Base-by-base conservation (phyloP, 176 grass and related monocot genomes). In the Musa troglodytarum region DNA sequence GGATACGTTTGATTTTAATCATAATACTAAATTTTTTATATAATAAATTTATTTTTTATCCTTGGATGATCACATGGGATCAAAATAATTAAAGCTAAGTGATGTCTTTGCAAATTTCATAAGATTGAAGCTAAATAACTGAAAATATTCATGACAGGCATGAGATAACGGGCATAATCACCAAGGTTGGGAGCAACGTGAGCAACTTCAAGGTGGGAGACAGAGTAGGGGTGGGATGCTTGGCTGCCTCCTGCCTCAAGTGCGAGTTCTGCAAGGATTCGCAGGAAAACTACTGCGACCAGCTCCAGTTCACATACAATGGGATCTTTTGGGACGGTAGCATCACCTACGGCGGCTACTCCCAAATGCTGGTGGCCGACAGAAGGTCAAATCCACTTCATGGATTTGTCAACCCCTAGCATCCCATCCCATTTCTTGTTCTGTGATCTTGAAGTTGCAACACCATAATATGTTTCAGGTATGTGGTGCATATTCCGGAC, bases 291-390 rank as follows among this genome's bases (percentile, higher is more conserved):
- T 96, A 96, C 85, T 96, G 92, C 58, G 87, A 90, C 72, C 63
- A 88, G 65, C 59, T 96, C 16, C 26, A 83, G 50, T 87, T 96
- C 65, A 96, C 93, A 16, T 96, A 90, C 87, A 96, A 92, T 63
- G 81, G 89, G 74, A 66, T 96, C 64, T 92, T 85, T 79, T 88
- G 87, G 89, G 93, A 96, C 65, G 93, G 93, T 24, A 96, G 76
- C 65, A 73, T 92, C 76, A 92, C 93, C 10, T 96, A 96, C 77
- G 93, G 93, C 63, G 93, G 93, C 24, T 96, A 92, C 83, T 96
- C 93, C 2, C 52, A 68, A 22, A 83, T 86, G 87, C 20, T 92
- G 20, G 93, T 96, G 0, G 89, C 89, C 5, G 49, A 96, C 81
- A 83, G 86, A 49, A 61, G 93, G 59, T 88, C 23, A 50, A 19